Base-by-base conservation (phyloP, 2,329 filamentous ascomycete genomes). In the Cadophora sp. region DNA sequence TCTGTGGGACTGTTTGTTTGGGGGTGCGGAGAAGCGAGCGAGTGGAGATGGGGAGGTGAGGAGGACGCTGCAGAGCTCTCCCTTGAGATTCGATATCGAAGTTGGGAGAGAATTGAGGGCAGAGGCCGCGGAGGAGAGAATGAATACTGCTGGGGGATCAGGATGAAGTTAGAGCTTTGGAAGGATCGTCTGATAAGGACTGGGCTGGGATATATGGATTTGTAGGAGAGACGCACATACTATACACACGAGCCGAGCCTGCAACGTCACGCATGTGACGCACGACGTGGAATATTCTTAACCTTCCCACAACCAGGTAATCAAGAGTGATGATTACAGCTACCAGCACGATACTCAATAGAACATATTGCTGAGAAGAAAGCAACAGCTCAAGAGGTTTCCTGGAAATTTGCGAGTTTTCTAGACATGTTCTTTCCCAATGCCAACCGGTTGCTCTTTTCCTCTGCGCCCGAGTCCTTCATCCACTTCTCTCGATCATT, bases 1-100 rank as follows among this genome's bases (percentile, higher is more conserved):
- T 78, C 77, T 98, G 53, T 97, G 94, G 95, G 87, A 89, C 71
- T 98, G 95, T 79, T 81, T 97, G 1, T 97, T 97, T 83, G 92
- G 92, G 46, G 72, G 72, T n/a, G 69, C 62, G 51, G 61, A 53
- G 24, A 69, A 69, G 61, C 60, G 65, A 64, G 56, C 43, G 5
- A 53, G 62, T 50, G 40, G 48, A 40, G 62, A 43, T n/a, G n/a
- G 37, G n/a, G 34, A 53, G 31, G 55, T 59, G 11, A 46, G 50
- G 9, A 63, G 66, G 26, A 62, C 58, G 12, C 48, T 73, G 12
- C 69, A 62, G 1, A 67, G 55, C 40, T 48, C 64, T 34, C 53
- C 68, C 16, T 53, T 72, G 37, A 70, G 70, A 59, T 62, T 68
- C 50, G 70, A 76, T 69, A 27, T 58, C 26, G 76, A 73, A 60